Evolutionary conservation across 2,329 filamentous ascomycete genomes (phyloP), one percentile per base, ranked within the genome.

Genomic region (Golovinomyces cichoracearum): DNA sequence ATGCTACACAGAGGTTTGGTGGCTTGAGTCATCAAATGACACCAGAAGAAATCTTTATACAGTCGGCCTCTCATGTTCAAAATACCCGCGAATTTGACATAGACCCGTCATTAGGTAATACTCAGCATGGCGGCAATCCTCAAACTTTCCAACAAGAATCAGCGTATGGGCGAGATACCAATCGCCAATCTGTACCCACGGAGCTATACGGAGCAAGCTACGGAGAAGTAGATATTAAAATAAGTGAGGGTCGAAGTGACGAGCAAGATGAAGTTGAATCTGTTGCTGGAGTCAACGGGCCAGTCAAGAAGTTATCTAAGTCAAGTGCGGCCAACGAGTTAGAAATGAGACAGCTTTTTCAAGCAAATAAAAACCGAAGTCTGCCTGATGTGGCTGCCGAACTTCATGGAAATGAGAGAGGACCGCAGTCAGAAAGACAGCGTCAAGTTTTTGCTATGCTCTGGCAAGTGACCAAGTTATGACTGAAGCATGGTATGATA

Each of bases 381-480:
- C 63, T 88, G 23, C 72, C 75, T 54, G 80, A 86, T 7, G 77
- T 88, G 15, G 82, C 82, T 2, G 68, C 71, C 29, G 80, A 86
- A 61, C 71, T 86, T 23, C 80, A 84, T 54, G 78, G 78, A 41
- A 84, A 83, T 55, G 82, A 88, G 60, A 71, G 80, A 48, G 83
- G 81, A 0, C 80, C 82, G 12, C 81, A 83, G 60, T 83, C 82
- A 1, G 83, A 92, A 63, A 75, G 84, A 57, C 80, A 80, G 22
- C 80, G 84, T 52, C 83, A 90, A 61, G 73, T 90, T 7, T 90
- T 90, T 64, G 83, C 83, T 21, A 88, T 92, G 81, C 69, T 88
- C 46, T 92, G 83, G 83, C 86, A 70, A 57, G 75, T 63, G 41
- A 50, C 50, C 44, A 22, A 10, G 27, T 25, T 42, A 42, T 19